Conservation (phyloP, 495 filamentous ascomycete genomes). For the Pseudoneurospora amorphoporcata region DNA sequence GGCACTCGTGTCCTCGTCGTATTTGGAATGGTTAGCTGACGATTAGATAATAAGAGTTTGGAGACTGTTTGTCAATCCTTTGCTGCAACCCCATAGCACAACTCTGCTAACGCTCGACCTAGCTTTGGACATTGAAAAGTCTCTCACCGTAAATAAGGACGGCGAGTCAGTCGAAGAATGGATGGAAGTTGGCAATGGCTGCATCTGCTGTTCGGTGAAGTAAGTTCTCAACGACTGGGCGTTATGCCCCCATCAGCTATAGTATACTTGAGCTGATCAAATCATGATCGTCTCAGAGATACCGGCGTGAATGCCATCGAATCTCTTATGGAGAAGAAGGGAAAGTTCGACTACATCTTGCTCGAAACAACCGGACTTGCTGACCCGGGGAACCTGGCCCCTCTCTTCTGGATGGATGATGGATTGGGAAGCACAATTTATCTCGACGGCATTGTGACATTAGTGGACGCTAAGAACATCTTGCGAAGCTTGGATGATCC, state of each 20-base stretch:
- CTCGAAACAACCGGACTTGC: conserved; percentile 94
- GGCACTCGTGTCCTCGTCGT: not conserved
- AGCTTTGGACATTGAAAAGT: conserved; percentile 92
- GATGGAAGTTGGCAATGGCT: conserved; percentile 93
- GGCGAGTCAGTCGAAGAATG: conserved; percentile 85
- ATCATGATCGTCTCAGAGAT: conserved; percentile 45
- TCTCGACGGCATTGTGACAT: conserved; percentile 90
- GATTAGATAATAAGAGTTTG: conserved; percentile 56
- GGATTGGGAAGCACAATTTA: conserved; percentile 89
- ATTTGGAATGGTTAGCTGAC: not conserved
- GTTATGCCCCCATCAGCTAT: not conserved
- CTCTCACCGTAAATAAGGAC: conserved; percentile 75
- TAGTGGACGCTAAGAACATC: conserved; percentile 93
- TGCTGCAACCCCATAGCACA: not conserved
- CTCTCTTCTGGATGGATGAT: conserved; percentile 95
- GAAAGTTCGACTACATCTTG: conserved; percentile 94
- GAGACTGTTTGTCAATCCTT: conserved; percentile 58
- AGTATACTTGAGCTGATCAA: not conserved
- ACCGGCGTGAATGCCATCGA: conserved; percentile 88
- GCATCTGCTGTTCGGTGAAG: conserved; percentile 98
- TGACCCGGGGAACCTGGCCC: conserved; percentile 91
- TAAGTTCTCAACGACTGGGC: conserved; percentile 22
- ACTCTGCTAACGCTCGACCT: conserved; percentile 13
- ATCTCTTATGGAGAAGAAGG: conserved; percentile 87
- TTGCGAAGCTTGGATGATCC: conserved; percentile 68